These are phyloP conservation scores for Apiospora marii DNA, from an alignment of 2,329 filamentous ascomycete genomes.

Conservation along the genomic window DNA sequence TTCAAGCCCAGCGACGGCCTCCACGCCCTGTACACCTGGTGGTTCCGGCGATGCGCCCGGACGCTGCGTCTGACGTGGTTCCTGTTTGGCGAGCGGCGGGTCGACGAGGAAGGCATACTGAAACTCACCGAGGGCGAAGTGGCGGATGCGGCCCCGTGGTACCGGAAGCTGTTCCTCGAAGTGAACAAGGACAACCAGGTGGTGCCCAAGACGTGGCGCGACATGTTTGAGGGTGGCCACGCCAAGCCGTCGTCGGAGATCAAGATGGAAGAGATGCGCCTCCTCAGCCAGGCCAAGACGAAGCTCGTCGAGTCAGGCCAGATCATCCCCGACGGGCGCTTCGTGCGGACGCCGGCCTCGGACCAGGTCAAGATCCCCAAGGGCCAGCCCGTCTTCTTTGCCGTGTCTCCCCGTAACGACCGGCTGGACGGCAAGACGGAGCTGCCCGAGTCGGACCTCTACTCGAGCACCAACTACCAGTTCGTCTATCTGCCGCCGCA, in stretches of 20 bases:
- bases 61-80: slow-evolving; percentile 87
- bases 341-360: slow-evolving; percentile 91
- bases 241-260: slow-evolving; percentile 48
- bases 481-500: slow-evolving; percentile 84
- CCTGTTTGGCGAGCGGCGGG: slow-evolving; percentile 82
- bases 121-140: slow-evolving; percentile 51
- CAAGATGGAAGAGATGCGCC: slow-evolving; percentile 1
- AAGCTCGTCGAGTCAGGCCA: slow-evolving; percentile 46
- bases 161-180: slow-evolving; percentile 56
- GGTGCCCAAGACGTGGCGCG: slow-evolving; percentile 64
- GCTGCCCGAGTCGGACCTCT: slow-evolving; percentile 57
- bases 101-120: slow-evolving; percentile 82
- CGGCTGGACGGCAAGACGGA: slow-evolving; percentile 70
- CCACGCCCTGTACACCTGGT: slow-evolving; percentile 91
- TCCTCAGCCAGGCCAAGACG: slow-evolving; percentile 44
- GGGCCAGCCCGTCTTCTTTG: slow-evolving; percentile 80
- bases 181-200: slow-evolving; percentile 52
- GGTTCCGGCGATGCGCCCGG: slow-evolving; percentile 88
- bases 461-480: slow-evolving; percentile 68
- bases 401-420: slow-evolving; percentile 73
- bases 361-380: slow-evolving; percentile 96
- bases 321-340: slow-evolving; percentile 76
- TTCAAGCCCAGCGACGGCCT: slow-evolving; percentile 87
- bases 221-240: slow-evolving; percentile 58
- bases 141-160: slow-evolving; percentile 45